Conservation (phyloP, 768 basidiomycete species). For the Hygrocybe coccinea region DNA sequence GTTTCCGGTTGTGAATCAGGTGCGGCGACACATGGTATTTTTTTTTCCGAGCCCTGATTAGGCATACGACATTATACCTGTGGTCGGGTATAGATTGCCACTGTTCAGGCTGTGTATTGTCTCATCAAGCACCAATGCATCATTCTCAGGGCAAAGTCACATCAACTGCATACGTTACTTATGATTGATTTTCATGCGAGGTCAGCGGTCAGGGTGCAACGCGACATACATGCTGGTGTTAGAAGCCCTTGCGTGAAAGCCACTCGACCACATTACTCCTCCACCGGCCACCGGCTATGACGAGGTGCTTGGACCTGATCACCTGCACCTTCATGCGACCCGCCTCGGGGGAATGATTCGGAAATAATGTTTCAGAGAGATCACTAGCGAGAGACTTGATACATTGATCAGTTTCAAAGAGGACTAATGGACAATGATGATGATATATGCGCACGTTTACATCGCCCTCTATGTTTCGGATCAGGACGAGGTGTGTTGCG, state of each 20-base stretch:
- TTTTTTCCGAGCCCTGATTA: no score
- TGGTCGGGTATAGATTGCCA: no score
- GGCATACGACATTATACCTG: neutral
- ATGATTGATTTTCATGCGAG: no score
- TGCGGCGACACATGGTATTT: no score
- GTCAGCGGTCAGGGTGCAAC: neutral
- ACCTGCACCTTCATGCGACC: conserved; percentile 46
- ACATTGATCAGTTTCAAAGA: conserved; percentile 11
- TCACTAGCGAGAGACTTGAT: conserved; percentile 56
- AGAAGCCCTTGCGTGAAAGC: conserved; percentile 61
- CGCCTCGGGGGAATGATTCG: conserved; percentile 41
- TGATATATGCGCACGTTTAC: conserved; percentile 51
- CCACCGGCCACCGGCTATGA: conserved; percentile 61
- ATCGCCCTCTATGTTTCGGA: conserved; percentile 68
- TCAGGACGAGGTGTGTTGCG: conserved; percentile 50
- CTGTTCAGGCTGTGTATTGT: no score
- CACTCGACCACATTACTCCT: conserved; percentile 57
- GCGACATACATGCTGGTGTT: conserved; percentile 2
- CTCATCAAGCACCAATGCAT: no score
- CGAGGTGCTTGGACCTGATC: conserved; percentile 46
- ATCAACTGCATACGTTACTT: no score
- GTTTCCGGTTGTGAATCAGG: no score
- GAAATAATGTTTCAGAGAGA: conserved; percentile 49
- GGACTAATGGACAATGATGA: no score
- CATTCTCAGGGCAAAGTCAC: neutral